phyloP scores from a whole-genome alignment of 2,329 filamentous ascomycete genomes.

The Pseudocercospora macadamiae region DNA sequence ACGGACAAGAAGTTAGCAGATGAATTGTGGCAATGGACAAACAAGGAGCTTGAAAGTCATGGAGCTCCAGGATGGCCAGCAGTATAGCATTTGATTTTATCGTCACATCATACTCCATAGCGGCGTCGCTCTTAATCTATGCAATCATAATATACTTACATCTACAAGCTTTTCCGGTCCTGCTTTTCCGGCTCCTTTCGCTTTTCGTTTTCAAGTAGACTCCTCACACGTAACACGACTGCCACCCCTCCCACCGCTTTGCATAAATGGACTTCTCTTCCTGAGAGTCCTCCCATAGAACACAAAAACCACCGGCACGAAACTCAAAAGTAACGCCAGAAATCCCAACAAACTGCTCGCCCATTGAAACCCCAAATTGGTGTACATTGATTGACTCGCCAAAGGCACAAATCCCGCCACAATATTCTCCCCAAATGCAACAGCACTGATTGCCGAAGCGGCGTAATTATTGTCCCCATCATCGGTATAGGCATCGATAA shows the following conservation, averaged over 20 bases:
- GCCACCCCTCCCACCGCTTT: conserved; percentile 13
- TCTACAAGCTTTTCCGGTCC: too few species aligned
- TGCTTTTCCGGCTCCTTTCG: background rate
- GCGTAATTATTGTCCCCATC: conserved; percentile 48
- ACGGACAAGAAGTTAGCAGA: too few species aligned
- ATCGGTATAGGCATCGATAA: conserved; percentile 53
- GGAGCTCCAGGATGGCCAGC: too few species aligned
- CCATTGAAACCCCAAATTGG: conserved; percentile 53
- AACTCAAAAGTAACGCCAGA: conserved; percentile 47
- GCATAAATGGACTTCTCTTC: conserved; percentile 40
- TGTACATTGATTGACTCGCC: conserved; percentile 53
- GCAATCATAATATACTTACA: background rate
- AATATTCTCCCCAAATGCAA: conserved; percentile 54
- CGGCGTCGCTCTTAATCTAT: background rate
- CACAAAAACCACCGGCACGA: conserved; percentile 50
- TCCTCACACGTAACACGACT: background rate
- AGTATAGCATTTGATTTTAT: background rate
- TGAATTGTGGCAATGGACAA: too few species aligned
- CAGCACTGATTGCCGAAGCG: conserved; percentile 53
- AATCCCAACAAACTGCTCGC: conserved; percentile 53
- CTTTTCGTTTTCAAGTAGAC: background rate
- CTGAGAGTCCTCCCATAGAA: conserved; percentile 39
- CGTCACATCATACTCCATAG: background rate
- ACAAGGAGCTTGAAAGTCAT: too few species aligned
- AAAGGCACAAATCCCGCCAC: conserved; percentile 54